A percentile compares a stretch with the other conserved stretches of the same genome.
phyloP scores from a whole-genome alignment of 1,284 basidiomycete genomes.

The Leccinum fallax region DNA sequence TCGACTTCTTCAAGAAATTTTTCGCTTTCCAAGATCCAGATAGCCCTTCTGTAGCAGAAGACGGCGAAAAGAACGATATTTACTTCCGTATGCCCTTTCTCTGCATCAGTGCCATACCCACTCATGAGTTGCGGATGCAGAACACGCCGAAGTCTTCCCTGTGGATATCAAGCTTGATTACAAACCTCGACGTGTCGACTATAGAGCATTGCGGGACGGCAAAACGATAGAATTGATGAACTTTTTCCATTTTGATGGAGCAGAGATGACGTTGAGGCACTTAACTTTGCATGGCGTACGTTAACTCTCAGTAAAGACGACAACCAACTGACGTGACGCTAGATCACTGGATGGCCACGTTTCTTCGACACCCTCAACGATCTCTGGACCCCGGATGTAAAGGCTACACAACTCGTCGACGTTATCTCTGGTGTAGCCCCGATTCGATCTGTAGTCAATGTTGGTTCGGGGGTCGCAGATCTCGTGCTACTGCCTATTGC shows the following conservation, averaged over 20 bases:
- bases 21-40: conserved; percentile 84
- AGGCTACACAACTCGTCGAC: conserved; percentile 96
- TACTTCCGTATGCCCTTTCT: conserved; percentile 67
- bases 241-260: conserved; percentile 99
- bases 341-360: conserved; percentile 89
- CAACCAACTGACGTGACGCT: conserved; percentile 12
- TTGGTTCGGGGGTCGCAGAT: conserved; percentile 95
- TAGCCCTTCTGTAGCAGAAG: conserved; percentile 38
- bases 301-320: conserved; percentile 17
- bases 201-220: conserved; percentile 88
- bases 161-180: conserved; percentile 95
- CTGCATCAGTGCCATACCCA: not conserved
- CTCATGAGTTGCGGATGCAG: conserved; percentile 41
- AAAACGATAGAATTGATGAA: conserved; percentile 98
- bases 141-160: conserved; percentile 89
- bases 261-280: conserved; percentile 96
- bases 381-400: conserved; percentile 98
- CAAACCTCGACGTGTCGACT: conserved; percentile 97
- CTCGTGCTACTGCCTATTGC: conserved; percentile 94
- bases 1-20: conserved; percentile 97
- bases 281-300: conserved; percentile 89
- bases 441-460: conserved; percentile 94
- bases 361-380: conserved; percentile 93
- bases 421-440: conserved; percentile 97
- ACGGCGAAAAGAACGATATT: conserved; percentile 49